A percentile compares a stretch with the other conserved stretches of the same genome.
Conservation (phyloP, 1,284 basidiomycete genomes). For the Amylostereum chailletii region DNA sequence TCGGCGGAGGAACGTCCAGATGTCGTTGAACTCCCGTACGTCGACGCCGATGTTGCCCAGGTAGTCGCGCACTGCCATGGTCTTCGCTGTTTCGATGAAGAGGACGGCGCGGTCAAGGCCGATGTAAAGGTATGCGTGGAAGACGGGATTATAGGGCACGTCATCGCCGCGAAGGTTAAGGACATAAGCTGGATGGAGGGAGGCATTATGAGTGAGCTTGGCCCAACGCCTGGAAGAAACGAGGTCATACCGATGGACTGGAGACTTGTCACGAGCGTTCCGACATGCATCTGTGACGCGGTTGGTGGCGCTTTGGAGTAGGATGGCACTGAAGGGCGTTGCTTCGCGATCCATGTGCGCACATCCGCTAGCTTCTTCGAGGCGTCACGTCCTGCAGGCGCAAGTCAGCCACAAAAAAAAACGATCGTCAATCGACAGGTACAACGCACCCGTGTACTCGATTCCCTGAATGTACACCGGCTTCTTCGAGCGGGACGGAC, state of each 20-base stretch:
- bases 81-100: constrained; percentile 62
- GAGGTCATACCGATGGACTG: constrained; percentile 48
- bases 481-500: constrained; percentile 59
- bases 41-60: constrained; percentile 52
- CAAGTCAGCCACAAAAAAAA: background rate
- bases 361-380: constrained; percentile 48
- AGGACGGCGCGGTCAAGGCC: constrained; percentile 51
- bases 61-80: constrained; percentile 47
- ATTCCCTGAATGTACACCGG: constrained; percentile 70
- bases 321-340: constrained; percentile 50
- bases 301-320: constrained; percentile 54
- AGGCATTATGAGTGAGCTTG: constrained; percentile 5
- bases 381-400: constrained; percentile 38
- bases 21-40: constrained; percentile 64
- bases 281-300: constrained; percentile 55
- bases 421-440: background rate
- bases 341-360: constrained; percentile 52
- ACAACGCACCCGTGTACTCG: constrained; percentile 56
- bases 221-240: background rate
- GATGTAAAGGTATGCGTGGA: constrained; percentile 78
- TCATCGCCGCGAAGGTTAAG: constrained; percentile 83
- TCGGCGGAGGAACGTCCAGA: constrained; percentile 71
- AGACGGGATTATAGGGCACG: constrained; percentile 82
- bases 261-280: constrained; percentile 54
- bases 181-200: constrained; percentile 48